Evolutionary conservation across 75 land plant genomes (phyloP).

Genomic region (Ceratopteris richardii): DNA sequence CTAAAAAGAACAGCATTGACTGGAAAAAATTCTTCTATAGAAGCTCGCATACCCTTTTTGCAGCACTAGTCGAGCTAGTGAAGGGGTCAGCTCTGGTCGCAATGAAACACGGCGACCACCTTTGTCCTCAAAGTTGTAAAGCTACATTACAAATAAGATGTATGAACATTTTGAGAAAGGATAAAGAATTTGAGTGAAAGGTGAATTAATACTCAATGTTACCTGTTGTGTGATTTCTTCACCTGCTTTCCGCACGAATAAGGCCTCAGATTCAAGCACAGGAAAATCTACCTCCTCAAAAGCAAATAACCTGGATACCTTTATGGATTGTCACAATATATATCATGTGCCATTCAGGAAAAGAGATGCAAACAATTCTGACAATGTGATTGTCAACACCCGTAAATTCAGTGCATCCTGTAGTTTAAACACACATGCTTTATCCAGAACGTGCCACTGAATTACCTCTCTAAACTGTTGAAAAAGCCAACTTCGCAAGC

Average conservation of each 20-base stretch:
- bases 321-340: not conserved
- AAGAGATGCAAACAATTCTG: too few species aligned
- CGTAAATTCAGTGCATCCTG: not conserved
- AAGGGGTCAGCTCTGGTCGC: conserved; percentile 96
- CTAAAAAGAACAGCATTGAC: too few species aligned
- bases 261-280: conserved; percentile 85
- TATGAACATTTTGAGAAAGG: not conserved
- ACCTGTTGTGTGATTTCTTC: conserved; percentile 97
- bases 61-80: conserved; percentile 85
- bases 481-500: conserved; percentile 87
- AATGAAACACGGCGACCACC: conserved; percentile 92
- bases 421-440: conserved; percentile 1
- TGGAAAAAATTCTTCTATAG: not conserved
- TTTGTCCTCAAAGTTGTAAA: conserved; percentile 92
- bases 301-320: conserved; percentile 85
- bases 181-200: not conserved
- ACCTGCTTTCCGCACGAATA: conserved; percentile 89
- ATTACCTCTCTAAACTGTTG: conserved; percentile 71
- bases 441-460: not conserved
- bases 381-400: too few species aligned
- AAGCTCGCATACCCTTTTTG: conserved; percentile 69
- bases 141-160: conserved; percentile 28
- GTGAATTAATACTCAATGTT: not conserved
- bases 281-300: conserved; percentile 97
- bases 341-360: not conserved